Evolutionary conservation across 805 yeast species (phyloP), one percentile per base, ranked within the genome.

Genomic region (Sungouiella thailandica): DNA sequence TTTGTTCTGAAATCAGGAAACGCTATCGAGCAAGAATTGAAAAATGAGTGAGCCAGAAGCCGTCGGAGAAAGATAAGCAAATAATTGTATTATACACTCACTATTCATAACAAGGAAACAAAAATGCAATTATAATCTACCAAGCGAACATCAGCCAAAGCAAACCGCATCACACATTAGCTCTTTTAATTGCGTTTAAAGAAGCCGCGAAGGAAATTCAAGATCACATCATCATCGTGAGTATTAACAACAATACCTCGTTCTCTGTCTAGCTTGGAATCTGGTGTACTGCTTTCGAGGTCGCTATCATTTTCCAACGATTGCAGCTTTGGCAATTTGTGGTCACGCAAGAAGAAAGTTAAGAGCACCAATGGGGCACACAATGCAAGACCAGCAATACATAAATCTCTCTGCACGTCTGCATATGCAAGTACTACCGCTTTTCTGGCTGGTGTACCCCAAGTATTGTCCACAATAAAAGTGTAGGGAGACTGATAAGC

Each of bases 401-500:
- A 68, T 53, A 80, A 71, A 34, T 76, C 51, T 47, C 69, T 66
- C 57, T 82, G 89, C 31, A 78, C 68, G 36, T 77, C 60, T 37
- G 70, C 70, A 53, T 82, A 83, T 2, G 83, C 71, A 29, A 51
- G 56, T 3, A 78, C 81, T 31, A 78, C 65, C 3, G 74, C 80
- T 2, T 49, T 52, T 57, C 90, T 73, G 39, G 68, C 75, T 12
- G 80, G 74, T 1, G 84, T 63, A 2, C 78, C 87, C 83, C 84
- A 78, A 1, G 76, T 53, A 48, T 78, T 67, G 0, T 47, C 46
- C 2, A 50, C 39, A 30, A 72, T 62, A 43, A 75, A 79, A 0
- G 66, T 55, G 43, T 69, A 68, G 20, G 88, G 88, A n/a, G 68
- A 55, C 3, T 62, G 64, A 46, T 78, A 79, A 12, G 42, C 36